These are phyloP conservation scores for Russula griseocarnosa DNA, from an alignment of 768 basidiomycete species.

Conservation along the genomic window DNA sequence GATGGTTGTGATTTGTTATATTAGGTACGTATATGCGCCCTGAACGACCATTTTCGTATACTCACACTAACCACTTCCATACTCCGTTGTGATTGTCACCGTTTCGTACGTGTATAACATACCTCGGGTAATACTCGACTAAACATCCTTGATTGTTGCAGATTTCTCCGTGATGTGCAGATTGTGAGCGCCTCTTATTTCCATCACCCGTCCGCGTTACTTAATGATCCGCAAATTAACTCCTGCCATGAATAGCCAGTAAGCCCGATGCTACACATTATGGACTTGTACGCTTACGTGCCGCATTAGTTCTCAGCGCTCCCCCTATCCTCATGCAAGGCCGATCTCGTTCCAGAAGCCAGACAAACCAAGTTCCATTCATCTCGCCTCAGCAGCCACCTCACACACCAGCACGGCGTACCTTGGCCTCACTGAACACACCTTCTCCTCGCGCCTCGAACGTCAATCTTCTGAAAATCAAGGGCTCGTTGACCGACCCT, in stretches of 20 bases:
- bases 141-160: slow-evolving; percentile 8
- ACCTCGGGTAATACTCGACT: neutral
- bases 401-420: slow-evolving; percentile 36
- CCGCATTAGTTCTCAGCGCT: slow-evolving; percentile 25
- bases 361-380: slow-evolving; percentile 31
- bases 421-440: slow-evolving; percentile 47
- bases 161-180: slow-evolving; percentile 14
- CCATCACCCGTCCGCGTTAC: slow-evolving; percentile 32
- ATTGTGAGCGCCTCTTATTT: slow-evolving; percentile 27
- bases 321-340: slow-evolving; percentile 29
- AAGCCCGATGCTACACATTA: slow-evolving; percentile 1
- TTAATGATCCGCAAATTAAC: slow-evolving; percentile 37
- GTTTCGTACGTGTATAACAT: slow-evolving; percentile 12
- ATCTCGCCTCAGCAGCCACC: slow-evolving; percentile 31
- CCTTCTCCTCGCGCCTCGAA: slow-evolving; percentile 65
- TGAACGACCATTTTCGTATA: slow-evolving; percentile 21
- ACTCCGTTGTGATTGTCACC: neutral
- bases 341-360: slow-evolving; percentile 32
- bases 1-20: slow-evolving; percentile 28
- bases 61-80: slow-evolving; percentile 3
- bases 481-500: slow-evolving; percentile 72
- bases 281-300: slow-evolving; percentile 6
- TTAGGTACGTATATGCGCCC: slow-evolving; percentile 40
- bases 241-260: slow-evolving; percentile 22
- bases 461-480: slow-evolving; percentile 53